These are phyloP conservation scores for Aspergillus ochraceus DNA, from an alignment of 2,329 filamentous ascomycete genomes.

Conservation along the genomic window DNA sequence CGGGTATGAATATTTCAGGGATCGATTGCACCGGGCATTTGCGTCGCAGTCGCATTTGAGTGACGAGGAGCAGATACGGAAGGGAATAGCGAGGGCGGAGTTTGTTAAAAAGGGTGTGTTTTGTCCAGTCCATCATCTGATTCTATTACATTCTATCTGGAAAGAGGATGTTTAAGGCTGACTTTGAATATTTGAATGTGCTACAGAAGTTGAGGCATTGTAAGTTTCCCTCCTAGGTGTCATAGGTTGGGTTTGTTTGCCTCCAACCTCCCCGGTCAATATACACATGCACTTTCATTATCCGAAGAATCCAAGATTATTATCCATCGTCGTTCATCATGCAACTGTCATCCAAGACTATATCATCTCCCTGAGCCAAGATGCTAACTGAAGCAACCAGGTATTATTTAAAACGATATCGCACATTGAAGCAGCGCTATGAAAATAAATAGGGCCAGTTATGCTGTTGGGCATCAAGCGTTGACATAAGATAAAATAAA, in stretches of 20 bases:
- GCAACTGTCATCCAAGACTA: constrained; percentile 9
- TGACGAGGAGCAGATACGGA: constrained; percentile 72
- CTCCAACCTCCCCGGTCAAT: background rate
- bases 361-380: constrained; percentile 5
- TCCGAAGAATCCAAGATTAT: constrained; percentile 1
- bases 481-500: constrained; percentile 21
- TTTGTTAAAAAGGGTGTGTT: constrained; percentile 83
- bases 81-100: constrained; percentile 74
- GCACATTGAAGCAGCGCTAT: constrained; percentile 57
- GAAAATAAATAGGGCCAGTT: constrained; percentile 41
- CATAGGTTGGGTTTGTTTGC: background rate
- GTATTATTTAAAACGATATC: constrained; percentile 90
- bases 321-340: constrained; percentile 24
- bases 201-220: constrained; percentile 83
- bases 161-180: background rate
- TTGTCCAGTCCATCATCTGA: background rate
- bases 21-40: constrained; percentile 82
- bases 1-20: constrained; percentile 79
- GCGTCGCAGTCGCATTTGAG: constrained; percentile 68
- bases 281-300: background rate
- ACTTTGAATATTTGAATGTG: background rate
- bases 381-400: constrained; percentile 49
- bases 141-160: background rate
- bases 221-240: constrained; percentile 51
- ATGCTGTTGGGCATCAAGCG: constrained; percentile 10